A percentile compares a stretch with the other conserved stretches of the same genome.
phyloP scores from a whole-genome alignment of 2,329 filamentous ascomycete genomes.

The Trichoderma sp. region DNA sequence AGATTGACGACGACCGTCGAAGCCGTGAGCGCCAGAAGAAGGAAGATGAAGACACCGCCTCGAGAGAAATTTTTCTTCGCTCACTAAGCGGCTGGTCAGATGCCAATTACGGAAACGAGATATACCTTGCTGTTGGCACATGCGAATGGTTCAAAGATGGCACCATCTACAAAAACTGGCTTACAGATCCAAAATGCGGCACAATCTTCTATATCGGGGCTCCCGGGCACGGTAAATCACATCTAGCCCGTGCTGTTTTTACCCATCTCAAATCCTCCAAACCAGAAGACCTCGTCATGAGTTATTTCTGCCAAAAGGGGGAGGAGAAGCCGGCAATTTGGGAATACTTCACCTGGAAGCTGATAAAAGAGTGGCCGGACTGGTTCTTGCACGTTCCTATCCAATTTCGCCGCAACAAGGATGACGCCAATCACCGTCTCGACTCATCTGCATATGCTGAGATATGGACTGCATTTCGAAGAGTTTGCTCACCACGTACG shows the following conservation, averaged over 20 bases:
- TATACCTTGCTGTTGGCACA: conserved; percentile 19
- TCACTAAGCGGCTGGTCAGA: conserved; percentile 22
- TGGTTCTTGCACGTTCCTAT: conserved; percentile 22
- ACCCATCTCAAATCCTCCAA: conserved; percentile 20
- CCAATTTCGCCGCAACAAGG: conserved; percentile 16
- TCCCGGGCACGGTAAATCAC: conserved; percentile 25
- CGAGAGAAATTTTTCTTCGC: conserved; percentile 16
- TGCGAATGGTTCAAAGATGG: conserved; percentile 24
- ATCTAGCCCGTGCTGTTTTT: conserved; percentile 24
- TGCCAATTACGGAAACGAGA: conserved; percentile 18
- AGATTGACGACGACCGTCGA: background rate
- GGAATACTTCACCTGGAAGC: conserved; percentile 24
- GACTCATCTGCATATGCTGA: conserved; percentile 20
- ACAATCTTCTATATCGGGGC: conserved; percentile 21
- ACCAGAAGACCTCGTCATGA: conserved; percentile 21
- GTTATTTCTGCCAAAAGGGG: conserved; percentile 24
- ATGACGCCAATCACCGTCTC: conserved; percentile 7
- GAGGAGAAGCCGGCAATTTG: conserved; percentile 23
- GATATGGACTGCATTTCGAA: conserved; percentile 22
- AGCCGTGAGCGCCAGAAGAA: background rate
- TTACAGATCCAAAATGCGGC: conserved; percentile 14
- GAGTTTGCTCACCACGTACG: background rate
- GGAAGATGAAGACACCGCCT: background rate
- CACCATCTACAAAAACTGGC: conserved; percentile 21
- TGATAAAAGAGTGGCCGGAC: conserved; percentile 19